Conservation (phyloP, 2,329 filamentous ascomycete genomes). For the Beauveria scarabaeidicola region DNA sequence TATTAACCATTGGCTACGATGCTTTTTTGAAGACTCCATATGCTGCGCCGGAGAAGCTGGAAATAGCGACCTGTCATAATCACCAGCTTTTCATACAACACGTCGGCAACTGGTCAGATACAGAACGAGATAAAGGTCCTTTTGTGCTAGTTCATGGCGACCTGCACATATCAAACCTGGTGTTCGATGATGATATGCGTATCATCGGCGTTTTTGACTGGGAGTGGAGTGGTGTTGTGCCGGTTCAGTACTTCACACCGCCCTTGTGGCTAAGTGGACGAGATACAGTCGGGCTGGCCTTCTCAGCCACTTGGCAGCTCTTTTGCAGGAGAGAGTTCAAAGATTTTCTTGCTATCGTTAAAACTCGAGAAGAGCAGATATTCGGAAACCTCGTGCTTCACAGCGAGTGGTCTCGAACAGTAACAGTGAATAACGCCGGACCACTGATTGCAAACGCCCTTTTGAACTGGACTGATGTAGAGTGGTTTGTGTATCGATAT, state of each 20-base stretch:
- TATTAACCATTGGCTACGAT: conserved; percentile 7
- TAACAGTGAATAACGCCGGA: not conserved
- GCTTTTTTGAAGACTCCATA: conserved; percentile 11
- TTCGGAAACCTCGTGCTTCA: not conserved
- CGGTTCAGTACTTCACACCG: conserved; percentile 12
- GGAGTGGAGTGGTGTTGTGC: conserved; percentile 16
- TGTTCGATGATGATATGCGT: conserved; percentile 11
- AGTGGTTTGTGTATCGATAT: not conserved
- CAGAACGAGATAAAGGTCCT: conserved; percentile 4
- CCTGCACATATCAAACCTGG: conserved; percentile 10
- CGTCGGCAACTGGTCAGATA: conserved; percentile 10
- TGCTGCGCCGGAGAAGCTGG: not conserved
- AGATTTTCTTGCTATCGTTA: not conserved
- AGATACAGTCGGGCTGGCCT: not conserved
- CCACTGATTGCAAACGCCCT: not conserved
- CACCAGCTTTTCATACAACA: not conserved
- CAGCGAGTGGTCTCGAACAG: not conserved
- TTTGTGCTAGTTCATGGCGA: conserved; percentile 14
- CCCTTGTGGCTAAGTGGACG: conserved; percentile 11
- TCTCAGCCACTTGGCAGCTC: not conserved
- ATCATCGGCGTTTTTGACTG: conserved; percentile 13
- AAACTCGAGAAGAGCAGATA: not conserved
- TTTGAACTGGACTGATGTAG: not conserved
- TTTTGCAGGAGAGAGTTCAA: not conserved
- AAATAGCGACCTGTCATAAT: not conserved